Percentiles rank a stretch among this genome's conserved stretches.
Conservation (phyloP, 1,139 yeast species). For the Suhomyces wounanorum region DNA sequence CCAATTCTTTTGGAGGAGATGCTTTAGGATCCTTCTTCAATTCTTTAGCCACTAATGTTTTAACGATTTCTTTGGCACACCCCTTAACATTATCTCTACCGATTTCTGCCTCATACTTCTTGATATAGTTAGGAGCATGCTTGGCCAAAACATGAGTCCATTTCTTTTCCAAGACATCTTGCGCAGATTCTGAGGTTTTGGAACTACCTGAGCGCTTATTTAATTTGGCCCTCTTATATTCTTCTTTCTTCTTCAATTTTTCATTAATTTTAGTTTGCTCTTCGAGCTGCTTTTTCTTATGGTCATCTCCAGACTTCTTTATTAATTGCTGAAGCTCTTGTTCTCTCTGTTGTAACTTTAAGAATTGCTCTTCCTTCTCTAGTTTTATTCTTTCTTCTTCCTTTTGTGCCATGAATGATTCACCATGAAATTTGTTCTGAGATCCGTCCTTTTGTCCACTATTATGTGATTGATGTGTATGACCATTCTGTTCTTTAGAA, state of each 20-base stretch:
- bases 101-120: constrained; percentile 62
- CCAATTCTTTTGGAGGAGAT: constrained; percentile 58
- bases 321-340: constrained; percentile 40
- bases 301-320: constrained; percentile 30
- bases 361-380: constrained; percentile 36
- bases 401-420: constrained; percentile 26
- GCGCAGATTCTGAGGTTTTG: constrained; percentile 1
- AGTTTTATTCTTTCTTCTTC: constrained; percentile 39
- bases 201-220: constrained; percentile 2
- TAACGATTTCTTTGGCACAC: constrained; percentile 78
- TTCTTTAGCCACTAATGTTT: constrained; percentile 65
- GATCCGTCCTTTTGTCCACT: neutral
- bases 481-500: constrained; percentile 1
- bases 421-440: constrained; percentile 9
- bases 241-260: constrained; percentile 13
- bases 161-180: constrained; percentile 31
- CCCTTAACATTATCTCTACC: constrained; percentile 75
- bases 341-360: constrained; percentile 30
- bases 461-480: neutral
- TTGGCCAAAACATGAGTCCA: constrained; percentile 72
- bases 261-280: constrained; percentile 17
- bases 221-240: neutral
- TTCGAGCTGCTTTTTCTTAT: constrained; percentile 11
- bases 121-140: constrained; percentile 76
- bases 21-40: constrained; percentile 41